phyloP scores from a whole-genome alignment of 1,284 basidiomycete species.

The Cryptococcus maquisensis region DNA sequence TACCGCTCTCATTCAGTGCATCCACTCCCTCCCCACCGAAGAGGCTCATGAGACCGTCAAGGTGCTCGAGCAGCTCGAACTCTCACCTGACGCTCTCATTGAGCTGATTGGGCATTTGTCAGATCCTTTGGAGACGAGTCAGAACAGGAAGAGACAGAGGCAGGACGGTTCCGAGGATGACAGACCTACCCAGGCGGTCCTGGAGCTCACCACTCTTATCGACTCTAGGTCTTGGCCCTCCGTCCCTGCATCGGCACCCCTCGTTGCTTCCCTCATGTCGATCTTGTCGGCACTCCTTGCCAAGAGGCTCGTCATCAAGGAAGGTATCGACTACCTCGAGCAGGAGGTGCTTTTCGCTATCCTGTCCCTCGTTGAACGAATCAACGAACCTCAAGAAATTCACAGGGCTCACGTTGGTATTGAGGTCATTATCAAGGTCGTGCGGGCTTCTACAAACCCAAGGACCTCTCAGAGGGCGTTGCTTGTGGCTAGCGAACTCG shows the following conservation, averaged over 20 bases:
- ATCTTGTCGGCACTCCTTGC: conserved; percentile 66
- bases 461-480: conserved; percentile 93
- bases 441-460: conserved; percentile 80
- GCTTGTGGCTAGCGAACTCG: conserved; percentile 79
- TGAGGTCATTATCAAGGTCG: conserved; percentile 79
- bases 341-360: conserved; percentile 80
- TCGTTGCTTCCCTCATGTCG: conserved; percentile 70
- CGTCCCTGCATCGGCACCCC: conserved; percentile 64
- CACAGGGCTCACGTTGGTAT: conserved; percentile 52
- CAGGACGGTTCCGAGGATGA: conserved; percentile 23
- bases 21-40: conserved; percentile 29
- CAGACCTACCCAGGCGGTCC: conserved; percentile 30
- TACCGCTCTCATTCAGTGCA: conserved; percentile 26
- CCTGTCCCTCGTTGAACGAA: conserved; percentile 62
- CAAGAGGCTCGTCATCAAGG: conserved; percentile 44
- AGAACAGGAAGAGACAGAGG: conserved; percentile 32
- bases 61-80: conserved; percentile 22
- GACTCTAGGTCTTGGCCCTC: conserved; percentile 66
- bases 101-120: conserved; percentile 23
- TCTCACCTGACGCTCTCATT: conserved; percentile 24
- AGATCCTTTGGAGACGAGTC: conserved; percentile 28
- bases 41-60: conserved; percentile 27
- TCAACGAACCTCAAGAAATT: conserved; percentile 49
- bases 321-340: conserved; percentile 71
- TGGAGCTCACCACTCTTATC: conserved; percentile 62